Conservation (phyloP, 2,329 filamentous ascomycete genomes). For the Aureobasidium sp. region DNA sequence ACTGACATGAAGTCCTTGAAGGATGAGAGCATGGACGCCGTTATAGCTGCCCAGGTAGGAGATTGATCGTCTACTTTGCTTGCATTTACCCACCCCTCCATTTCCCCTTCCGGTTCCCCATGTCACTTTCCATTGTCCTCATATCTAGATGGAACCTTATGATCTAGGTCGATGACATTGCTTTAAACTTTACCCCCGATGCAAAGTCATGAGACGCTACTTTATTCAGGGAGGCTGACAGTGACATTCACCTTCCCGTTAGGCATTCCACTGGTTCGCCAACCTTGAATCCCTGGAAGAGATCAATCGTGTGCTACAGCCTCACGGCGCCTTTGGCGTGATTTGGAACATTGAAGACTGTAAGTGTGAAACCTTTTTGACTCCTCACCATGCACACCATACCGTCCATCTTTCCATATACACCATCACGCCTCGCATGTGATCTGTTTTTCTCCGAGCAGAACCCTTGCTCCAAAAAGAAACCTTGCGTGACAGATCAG, state of each 20-base stretch:
- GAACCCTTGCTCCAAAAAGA: background rate
- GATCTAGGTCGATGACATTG: background rate
- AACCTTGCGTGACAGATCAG: background rate
- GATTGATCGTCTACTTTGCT: background rate
- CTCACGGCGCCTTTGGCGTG: constrained; percentile 52
- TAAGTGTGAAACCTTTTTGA: constrained; percentile 30
- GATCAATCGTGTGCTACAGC: constrained; percentile 58
- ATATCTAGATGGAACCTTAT: background rate
- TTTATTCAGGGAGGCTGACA: constrained; percentile 14
- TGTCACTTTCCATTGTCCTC: background rate
- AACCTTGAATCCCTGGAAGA: constrained; percentile 54
- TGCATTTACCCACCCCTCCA: background rate
- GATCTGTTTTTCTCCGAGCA: constrained; percentile 17
- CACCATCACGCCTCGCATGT: constrained; percentile 3
- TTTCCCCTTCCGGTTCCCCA: constrained; percentile 3
- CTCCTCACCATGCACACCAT: background rate
- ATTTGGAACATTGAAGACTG: constrained; percentile 72
- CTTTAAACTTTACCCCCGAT: background rate
- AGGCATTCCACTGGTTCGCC: constrained; percentile 54
- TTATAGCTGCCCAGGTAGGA: constrained; percentile 60
- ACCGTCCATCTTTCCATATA: background rate
- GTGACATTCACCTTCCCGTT: constrained; percentile 1
- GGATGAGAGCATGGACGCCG: constrained; percentile 54
- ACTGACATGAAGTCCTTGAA: constrained; percentile 46
- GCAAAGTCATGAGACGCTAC: background rate